Evolutionary conservation across 140 eudicot species (phyloP).

Genomic region (Anethum foeniculum): DNA sequence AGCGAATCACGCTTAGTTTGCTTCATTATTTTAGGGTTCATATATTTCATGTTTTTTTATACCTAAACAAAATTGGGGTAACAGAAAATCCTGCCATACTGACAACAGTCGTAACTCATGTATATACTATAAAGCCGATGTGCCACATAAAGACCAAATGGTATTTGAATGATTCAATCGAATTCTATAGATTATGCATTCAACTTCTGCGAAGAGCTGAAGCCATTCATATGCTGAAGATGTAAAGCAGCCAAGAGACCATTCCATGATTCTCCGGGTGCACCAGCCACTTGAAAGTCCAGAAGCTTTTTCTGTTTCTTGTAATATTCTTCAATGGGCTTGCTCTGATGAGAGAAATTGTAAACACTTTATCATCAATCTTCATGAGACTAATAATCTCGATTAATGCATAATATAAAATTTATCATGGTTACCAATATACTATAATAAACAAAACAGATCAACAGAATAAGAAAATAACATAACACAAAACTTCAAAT

Average conservation of each 20-base stretch:
- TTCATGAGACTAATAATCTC: background rate
- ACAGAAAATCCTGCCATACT: slow-evolving; percentile 22
- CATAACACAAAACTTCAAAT: background rate
- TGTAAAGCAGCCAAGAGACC: slow-evolving; percentile 84
- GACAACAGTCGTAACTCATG: slow-evolving; percentile 22
- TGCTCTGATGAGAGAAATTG: slow-evolving; percentile 34
- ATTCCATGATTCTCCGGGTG: slow-evolving; percentile 85
- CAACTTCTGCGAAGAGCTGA: slow-evolving; percentile 52
- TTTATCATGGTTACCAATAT: background rate
- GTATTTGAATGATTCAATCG: background rate
- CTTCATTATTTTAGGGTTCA: background rate
- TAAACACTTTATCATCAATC: background rate
- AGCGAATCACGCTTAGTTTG: background rate
- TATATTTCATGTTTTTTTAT: background rate
- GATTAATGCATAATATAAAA: background rate
- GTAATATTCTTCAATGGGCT: slow-evolving; percentile 79
- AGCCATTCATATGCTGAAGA: slow-evolving; percentile 70
- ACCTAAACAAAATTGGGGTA: slow-evolving; percentile 10
- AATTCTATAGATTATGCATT: slow-evolving; percentile 38
- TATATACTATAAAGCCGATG: slow-evolving; percentile 20
- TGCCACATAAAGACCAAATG: background rate
- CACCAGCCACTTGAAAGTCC: slow-evolving; percentile 70
- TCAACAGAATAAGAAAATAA: background rate
- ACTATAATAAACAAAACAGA: background rate
- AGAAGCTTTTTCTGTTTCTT: slow-evolving; percentile 80